A percentile compares a stretch with the other conserved stretches of the same genome.
Evolutionary conservation across 306 rosid genomes (phyloP).

Genomic region (Sechiopsis laciniata): DNA sequence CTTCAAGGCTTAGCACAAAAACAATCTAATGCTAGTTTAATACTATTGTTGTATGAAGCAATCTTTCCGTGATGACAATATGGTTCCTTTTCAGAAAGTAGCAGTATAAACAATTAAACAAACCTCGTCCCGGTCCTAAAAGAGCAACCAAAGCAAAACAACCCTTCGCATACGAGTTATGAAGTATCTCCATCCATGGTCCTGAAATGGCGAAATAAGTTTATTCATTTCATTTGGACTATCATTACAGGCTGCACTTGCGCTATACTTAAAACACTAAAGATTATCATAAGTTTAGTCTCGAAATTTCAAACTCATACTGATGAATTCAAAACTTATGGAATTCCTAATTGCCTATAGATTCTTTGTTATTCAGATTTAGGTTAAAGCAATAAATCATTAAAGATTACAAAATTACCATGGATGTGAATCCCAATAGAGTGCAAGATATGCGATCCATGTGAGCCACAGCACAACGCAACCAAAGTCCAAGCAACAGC

Average conservation of each 20-base stretch:
- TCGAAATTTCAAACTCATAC: neutral
- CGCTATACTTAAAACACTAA: neutral
- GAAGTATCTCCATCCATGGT: conserved; percentile 55
- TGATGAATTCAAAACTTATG: neutral
- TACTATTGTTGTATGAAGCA: neutral
- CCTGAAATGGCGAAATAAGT: conserved; percentile 35
- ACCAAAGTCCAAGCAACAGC: conserved; percentile 92
- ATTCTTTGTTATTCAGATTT: too few species aligned
- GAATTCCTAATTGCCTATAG: neutral
- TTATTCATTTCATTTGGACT: neutral
- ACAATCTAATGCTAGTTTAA: neutral
- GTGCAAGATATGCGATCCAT: conserved; percentile 81
- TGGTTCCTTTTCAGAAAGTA: neutral
- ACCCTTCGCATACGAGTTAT: conserved; percentile 80
- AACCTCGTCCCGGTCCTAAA: conserved; percentile 95
- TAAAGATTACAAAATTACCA: conserved; percentile 38
- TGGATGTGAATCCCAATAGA: conserved; percentile 81
- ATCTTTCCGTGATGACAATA: neutral
- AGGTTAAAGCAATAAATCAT: neutral
- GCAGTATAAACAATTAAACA: conserved; percentile 17
- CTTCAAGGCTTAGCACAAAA: neutral
- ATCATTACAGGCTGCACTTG: neutral
- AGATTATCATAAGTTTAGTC: neutral
- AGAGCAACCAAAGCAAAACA: conserved; percentile 74
- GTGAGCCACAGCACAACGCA: conserved; percentile 91